Percentiles rank a stretch among this genome's conserved stretches.
These are phyloP conservation scores for Leccinum huronense DNA, from an alignment of 1,284 basidiomycete species.

Conservation along the genomic window DNA sequence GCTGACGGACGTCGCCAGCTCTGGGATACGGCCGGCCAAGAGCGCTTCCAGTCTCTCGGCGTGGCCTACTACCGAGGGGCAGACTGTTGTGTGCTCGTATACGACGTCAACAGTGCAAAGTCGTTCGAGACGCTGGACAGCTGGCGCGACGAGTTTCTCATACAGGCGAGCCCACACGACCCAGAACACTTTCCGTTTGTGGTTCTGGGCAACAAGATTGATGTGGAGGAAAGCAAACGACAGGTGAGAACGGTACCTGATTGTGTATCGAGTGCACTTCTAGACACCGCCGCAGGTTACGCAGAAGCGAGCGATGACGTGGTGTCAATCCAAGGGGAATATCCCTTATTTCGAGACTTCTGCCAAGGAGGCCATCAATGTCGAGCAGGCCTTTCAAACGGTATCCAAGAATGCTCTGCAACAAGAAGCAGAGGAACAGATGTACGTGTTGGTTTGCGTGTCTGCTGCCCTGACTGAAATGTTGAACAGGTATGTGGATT, in stretches of 20 bases:
- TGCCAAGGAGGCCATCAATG: conserved; percentile 99
- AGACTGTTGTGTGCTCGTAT: conserved; percentile 98
- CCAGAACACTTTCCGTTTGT: conserved; percentile 99
- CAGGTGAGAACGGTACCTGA: conserved; percentile 62
- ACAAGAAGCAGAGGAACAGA: conserved; percentile 94
- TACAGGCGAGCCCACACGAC: conserved; percentile 97
- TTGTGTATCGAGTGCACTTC: neutral
- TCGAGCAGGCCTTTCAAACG: conserved; percentile 99
- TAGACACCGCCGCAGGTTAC: conserved; percentile 64
- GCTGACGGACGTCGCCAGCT: conserved; percentile 51
- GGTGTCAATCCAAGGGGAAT: conserved; percentile 99
- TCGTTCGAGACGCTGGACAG: conserved; percentile 98
- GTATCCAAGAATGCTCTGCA: conserved; percentile 98
- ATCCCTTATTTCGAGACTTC: conserved; percentile 99
- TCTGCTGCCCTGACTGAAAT: conserved; percentile 17
- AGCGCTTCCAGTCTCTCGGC: conserved; percentile 98
- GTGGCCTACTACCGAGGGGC: conserved; percentile 99
- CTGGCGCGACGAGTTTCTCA: conserved; percentile 97
- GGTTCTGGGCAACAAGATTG: conserved; percentile 99
- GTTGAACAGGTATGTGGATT: conserved; percentile 84
- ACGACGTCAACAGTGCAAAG: conserved; percentile 98
- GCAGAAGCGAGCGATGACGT: conserved; percentile 99
- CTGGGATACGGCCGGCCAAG: conserved; percentile 99
- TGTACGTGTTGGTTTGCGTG: conserved; percentile 55
- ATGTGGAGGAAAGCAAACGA: conserved; percentile 98